A percentile compares a stretch with the other conserved stretches of the same genome.
These are phyloP conservation scores for Fraxinus xanthoxyloides DNA, from an alignment of 305 asterid genomes.

Conservation along the genomic window DNA sequence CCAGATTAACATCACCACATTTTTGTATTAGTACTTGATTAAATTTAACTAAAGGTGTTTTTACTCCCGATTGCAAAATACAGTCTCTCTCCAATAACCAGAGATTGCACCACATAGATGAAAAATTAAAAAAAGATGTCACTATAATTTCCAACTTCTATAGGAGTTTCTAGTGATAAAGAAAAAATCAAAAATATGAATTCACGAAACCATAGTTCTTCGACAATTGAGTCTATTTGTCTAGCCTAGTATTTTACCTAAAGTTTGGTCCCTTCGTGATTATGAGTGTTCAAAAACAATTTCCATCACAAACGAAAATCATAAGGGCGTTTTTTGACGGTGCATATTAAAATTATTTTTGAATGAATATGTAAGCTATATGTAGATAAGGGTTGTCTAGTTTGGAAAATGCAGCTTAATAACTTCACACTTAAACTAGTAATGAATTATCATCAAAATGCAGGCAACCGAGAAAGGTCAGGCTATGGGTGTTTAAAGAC, in stretches of 20 bases:
- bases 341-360: neutral
- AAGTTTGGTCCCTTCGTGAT: neutral
- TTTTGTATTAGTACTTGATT: neutral
- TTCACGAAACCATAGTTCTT: neutral
- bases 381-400: neutral
- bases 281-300: neutral
- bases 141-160: neutral
- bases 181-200: neutral
- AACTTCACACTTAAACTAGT: neutral
- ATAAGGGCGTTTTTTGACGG: neutral
- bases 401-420: neutral
- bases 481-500: neutral
- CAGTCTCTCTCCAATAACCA: neutral
- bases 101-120: neutral
- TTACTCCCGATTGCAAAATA: neutral
- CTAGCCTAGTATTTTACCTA: neutral
- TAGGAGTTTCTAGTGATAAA: neutral
- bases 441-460: neutral
- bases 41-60: neutral
- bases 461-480: neutral
- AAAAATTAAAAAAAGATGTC: neutral
- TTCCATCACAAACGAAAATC: neutral
- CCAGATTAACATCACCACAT: neutral
- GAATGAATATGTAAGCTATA: neutral
- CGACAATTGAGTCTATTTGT: neutral